Conservation (phyloP, 2,329 filamentous ascomycete species). For the Graphilbum ipis-grandicollis region DNA sequence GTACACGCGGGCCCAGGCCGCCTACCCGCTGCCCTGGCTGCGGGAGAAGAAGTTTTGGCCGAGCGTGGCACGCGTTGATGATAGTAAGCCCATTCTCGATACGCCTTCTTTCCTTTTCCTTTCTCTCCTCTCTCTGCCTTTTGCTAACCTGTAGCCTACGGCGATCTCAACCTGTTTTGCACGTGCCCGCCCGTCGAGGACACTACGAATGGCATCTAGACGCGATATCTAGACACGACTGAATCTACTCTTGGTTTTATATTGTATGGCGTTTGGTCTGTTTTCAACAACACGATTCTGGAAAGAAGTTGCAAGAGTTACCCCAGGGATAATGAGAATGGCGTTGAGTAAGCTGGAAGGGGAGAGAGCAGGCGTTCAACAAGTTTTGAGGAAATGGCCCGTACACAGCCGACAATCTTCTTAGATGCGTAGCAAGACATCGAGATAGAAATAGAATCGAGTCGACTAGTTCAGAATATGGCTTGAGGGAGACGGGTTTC, state of each 20-base stretch:
- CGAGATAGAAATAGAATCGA: too few relatives aligned
- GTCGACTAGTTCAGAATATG: too few relatives aligned
- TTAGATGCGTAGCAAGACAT: too few relatives aligned
- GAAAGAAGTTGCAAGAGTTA: too few relatives aligned
- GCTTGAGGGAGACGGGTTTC: too few relatives aligned
- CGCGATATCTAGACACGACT: not conserved
- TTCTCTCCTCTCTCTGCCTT: not conserved
- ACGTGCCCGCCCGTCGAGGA: constrained; percentile 75
- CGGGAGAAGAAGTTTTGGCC: constrained; percentile 98
- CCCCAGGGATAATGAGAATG: too few relatives aligned
- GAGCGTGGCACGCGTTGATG: constrained; percentile 68
- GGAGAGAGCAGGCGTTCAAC: too few relatives aligned
- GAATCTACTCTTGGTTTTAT: not conserved
- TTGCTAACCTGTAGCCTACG: constrained; percentile 45
- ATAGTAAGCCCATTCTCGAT: too few relatives aligned
- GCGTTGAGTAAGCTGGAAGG: too few relatives aligned
- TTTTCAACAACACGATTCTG: constrained; percentile 7
- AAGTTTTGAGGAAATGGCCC: too few relatives aligned
- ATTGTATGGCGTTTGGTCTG: not conserved
- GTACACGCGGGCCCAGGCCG: constrained; percentile 68
- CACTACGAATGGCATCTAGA: constrained; percentile 20
- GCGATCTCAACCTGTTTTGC: constrained; percentile 87
- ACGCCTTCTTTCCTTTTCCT: too few relatives aligned
- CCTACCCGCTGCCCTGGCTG: constrained; percentile 68
- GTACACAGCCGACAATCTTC: too few relatives aligned